Percentiles rank a stretch among this genome's conserved stretches.
Conservation (phyloP, 768 basidiomycete genomes). For the Lactarius pseudohatsudake region DNA sequence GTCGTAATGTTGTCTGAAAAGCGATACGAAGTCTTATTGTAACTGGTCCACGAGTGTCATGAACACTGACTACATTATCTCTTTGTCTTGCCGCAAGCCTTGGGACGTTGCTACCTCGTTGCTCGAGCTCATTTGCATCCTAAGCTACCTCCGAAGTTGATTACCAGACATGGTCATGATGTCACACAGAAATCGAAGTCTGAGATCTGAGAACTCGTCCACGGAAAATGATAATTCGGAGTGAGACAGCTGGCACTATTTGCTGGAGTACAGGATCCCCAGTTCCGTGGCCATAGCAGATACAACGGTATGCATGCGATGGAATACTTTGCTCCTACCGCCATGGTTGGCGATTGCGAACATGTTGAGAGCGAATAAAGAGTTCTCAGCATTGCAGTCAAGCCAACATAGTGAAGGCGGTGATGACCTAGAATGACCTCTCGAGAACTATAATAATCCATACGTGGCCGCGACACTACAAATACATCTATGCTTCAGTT, state of each 20-base stretch:
- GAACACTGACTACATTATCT: background rate
- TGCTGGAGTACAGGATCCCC: background rate
- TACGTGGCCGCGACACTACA: background rate
- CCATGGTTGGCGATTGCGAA: background rate
- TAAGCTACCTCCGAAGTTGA: too few relatives aligned
- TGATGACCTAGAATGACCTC: background rate
- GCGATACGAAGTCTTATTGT: background rate
- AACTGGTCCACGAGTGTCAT: background rate
- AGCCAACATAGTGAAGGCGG: background rate
- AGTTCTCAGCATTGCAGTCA: background rate
- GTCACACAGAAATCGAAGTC: too few relatives aligned
- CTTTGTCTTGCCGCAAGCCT: background rate
- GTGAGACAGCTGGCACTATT: background rate
- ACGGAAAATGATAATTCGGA: too few relatives aligned
- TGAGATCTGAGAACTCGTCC: too few relatives aligned
- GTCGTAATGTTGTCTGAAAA: slow-evolving; percentile 16
- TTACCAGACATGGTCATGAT: too few relatives aligned
- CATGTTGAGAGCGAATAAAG: background rate
- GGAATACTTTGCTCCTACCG: background rate
- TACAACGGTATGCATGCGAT: background rate
- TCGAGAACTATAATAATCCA: background rate
- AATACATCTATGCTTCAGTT: background rate
- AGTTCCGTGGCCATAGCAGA: background rate
- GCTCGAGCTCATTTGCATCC: background rate
- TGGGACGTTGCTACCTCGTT: background rate